A percentile compares a stretch with the other conserved stretches of the same genome.
phyloP scores from a whole-genome alignment of 192 early-diverging fungal genomes.

The Chytriomyces confervae region DNA sequence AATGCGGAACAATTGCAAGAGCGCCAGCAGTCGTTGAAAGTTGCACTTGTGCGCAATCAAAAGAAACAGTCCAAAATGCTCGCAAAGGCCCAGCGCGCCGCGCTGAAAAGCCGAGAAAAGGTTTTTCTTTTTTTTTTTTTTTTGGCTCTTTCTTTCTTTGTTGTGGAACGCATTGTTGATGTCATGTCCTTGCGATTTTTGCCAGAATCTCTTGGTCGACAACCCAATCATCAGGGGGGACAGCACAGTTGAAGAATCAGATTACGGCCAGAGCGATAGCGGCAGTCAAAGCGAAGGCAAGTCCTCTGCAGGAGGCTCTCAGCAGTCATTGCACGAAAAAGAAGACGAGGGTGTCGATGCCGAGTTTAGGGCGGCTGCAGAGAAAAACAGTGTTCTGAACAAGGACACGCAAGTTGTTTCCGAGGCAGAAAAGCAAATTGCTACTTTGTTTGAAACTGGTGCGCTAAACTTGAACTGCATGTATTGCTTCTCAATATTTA shows the following conservation, averaged over 20 bases:
- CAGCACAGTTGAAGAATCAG: neutral
- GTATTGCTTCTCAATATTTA: neutral
- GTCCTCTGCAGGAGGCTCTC: slow-evolving; percentile 3
- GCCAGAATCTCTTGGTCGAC: slow-evolving; percentile 4
- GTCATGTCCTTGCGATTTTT: neutral
- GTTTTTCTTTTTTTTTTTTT: neutral
- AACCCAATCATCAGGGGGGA: slow-evolving; percentile 17
- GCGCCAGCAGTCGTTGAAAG: slow-evolving; percentile 24
- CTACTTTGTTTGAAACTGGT: neutral
- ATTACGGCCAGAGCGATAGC: neutral
- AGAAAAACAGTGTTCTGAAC: slow-evolving; percentile 21
- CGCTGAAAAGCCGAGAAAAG: slow-evolving; percentile 25
- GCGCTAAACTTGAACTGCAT: neutral
- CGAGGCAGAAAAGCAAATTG: slow-evolving; percentile 28
- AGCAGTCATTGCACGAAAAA: neutral
- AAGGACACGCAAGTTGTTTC: slow-evolving; percentile 24
- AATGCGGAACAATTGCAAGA: slow-evolving; percentile 23
- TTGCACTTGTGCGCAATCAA: slow-evolving; percentile 12
- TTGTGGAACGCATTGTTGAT: neutral
- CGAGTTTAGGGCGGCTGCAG: neutral
- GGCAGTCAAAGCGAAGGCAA: slow-evolving; percentile 20
- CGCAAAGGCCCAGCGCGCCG: slow-evolving; percentile 30
- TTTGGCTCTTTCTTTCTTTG: neutral
- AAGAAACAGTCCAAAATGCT: slow-evolving; percentile 21
- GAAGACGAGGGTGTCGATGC: neutral